Conservation (phyloP, 352 stramenopile species). For the Albugo laibachii region DNA sequence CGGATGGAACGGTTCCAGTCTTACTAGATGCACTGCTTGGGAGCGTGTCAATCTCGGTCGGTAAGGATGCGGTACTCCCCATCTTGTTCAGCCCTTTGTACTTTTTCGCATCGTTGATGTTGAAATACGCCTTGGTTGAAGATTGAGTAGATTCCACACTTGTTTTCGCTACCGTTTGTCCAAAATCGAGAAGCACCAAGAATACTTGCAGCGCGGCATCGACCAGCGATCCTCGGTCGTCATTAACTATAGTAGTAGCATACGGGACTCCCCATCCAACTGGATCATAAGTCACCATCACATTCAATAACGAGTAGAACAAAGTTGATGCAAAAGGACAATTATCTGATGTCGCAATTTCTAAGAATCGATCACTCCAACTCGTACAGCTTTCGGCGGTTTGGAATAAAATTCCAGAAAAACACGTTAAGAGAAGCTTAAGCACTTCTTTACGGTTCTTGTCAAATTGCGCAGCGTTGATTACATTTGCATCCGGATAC, state of each 20-base stretch:
- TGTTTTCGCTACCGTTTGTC: constrained; percentile 27
- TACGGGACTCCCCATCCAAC: constrained; percentile 82
- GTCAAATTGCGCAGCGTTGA: constrained; percentile 61
- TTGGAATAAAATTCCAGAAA: constrained; percentile 92
- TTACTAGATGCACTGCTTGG: no score
- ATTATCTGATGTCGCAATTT: constrained; percentile 74
- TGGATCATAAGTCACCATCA: constrained; percentile 87
- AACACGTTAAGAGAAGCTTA: constrained; percentile 84
- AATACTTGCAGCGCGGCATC: constrained; percentile 86
- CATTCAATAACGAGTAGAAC: constrained; percentile 94
- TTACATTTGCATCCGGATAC: constrained; percentile 56
- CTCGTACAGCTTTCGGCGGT: constrained; percentile 82
- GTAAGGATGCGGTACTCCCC: constrained; percentile 10
- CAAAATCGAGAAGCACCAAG: constrained; percentile 89
- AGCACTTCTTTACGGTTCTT: constrained; percentile 93
- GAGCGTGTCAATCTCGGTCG: constrained; percentile 10
- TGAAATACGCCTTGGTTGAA: constrained; percentile 13
- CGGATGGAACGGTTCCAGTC: no score
- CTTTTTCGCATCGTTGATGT: not conserved
- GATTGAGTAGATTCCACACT: constrained; percentile 23
- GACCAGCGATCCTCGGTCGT: constrained; percentile 80
- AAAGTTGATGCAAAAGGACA: constrained; percentile 87
- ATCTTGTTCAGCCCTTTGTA: not conserved
- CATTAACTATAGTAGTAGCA: constrained; percentile 68
- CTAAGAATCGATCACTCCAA: constrained; percentile 82